Evolutionary conservation across 2,329 filamentous ascomycete species (phyloP).

Genomic region (Fusarium sp.): DNA sequence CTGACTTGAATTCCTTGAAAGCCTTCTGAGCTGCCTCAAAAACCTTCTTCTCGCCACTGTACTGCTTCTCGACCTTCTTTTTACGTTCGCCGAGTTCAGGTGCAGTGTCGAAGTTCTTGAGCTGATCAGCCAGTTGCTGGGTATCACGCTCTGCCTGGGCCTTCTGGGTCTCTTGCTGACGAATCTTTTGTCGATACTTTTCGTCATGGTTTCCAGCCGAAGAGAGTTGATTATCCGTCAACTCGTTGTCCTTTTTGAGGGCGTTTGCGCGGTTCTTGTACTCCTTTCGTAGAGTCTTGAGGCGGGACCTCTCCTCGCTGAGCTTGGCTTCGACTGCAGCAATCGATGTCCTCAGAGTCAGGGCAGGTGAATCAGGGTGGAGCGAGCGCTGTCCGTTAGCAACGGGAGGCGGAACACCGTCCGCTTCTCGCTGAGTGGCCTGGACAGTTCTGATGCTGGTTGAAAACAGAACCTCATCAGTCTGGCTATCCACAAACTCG

Average conservation of each 20-base stretch:
- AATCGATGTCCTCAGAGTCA: constrained; percentile 80
- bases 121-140: constrained; percentile 61
- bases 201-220: constrained; percentile 79
- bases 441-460: constrained; percentile 74
- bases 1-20: constrained; percentile 67
- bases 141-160: constrained; percentile 69
- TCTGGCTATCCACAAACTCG: constrained; percentile 77
- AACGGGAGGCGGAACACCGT: constrained; percentile 43
- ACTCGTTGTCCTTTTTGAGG: constrained; percentile 78
- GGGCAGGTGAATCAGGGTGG: constrained; percentile 78
- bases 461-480: constrained; percentile 73
- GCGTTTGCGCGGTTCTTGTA: constrained; percentile 75
- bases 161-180: constrained; percentile 79
- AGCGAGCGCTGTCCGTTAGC: constrained; percentile 66
- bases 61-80: constrained; percentile 62
- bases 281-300: constrained; percentile 78
- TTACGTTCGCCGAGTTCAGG: constrained; percentile 70
- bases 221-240: constrained; percentile 70
- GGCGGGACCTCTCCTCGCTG: constrained; percentile 72
- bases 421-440: constrained; percentile 51
- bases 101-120: constrained; percentile 71
- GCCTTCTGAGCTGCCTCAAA: constrained; percentile 66
- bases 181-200: constrained; percentile 76
- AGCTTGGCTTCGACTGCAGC: constrained; percentile 76
- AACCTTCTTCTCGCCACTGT: constrained; percentile 65